Conservation (phyloP, 495 filamentous ascomycete genomes). For the Venustampulla echinocandica region DNA sequence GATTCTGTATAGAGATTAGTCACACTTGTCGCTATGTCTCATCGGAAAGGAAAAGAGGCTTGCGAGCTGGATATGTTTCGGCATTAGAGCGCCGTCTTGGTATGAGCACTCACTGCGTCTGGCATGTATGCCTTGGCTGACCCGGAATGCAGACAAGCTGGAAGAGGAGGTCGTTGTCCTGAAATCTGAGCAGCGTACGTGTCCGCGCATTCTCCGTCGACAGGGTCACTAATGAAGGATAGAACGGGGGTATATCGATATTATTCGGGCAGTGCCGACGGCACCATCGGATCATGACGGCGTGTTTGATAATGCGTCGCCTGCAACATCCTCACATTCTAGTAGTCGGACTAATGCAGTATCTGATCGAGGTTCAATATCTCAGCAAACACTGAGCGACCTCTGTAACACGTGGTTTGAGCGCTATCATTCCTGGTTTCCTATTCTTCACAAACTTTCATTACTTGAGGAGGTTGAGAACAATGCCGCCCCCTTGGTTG, state of each 20-base stretch:
- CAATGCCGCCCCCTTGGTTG: constrained; percentile 5
- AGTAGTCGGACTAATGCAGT: not conserved
- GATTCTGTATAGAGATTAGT: constrained; percentile 18
- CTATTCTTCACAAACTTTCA: constrained; percentile 27
- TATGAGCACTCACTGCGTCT: not conserved
- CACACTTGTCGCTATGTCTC: constrained; percentile 18
- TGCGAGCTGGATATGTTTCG: constrained; percentile 27
- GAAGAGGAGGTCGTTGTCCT: constrained; percentile 16
- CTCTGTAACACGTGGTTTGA: constrained; percentile 27
- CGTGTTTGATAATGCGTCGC: not conserved
- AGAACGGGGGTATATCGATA: no score
- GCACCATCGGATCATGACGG: not conserved
- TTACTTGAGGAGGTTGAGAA: constrained; percentile 20
- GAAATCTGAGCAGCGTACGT: constrained; percentile 13
- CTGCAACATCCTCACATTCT: not conserved
- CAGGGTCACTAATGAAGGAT: not conserved
- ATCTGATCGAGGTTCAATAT: constrained; percentile 15
- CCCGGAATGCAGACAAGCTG: constrained; percentile 6
- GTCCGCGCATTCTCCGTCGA: not conserved
- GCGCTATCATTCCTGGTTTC: constrained; percentile 30
- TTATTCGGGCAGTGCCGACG: not conserved
- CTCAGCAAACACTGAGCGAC: constrained; percentile 12
- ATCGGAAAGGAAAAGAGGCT: constrained; percentile 21
- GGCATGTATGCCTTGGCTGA: not conserved
- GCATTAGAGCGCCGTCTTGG: constrained; percentile 24